Conservation (phyloP, 768 basidiomycete species). For the Lyophyllum semitale region DNA sequence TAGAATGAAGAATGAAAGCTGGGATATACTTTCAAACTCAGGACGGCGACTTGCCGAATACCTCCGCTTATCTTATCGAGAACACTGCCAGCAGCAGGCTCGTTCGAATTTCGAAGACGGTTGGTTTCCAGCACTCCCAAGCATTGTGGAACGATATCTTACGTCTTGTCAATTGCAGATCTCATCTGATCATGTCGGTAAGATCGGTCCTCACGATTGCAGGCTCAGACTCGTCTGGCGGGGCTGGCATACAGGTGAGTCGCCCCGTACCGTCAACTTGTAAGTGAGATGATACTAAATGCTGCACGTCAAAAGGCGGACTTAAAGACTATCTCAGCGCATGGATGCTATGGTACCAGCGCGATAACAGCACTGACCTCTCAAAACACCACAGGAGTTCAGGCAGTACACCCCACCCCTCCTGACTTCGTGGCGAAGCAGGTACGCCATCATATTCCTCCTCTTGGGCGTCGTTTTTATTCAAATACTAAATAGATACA, state of each 20-base stretch:
- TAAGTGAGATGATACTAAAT: not conserved
- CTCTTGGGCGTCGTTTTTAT: not conserved
- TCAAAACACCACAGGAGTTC: constrained; percentile 87
- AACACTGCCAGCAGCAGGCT: too few species aligned
- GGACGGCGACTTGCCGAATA: too few species aligned
- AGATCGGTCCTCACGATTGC: constrained; percentile 66
- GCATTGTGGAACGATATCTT: too few species aligned
- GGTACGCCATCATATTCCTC: constrained; percentile 37
- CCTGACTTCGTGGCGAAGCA: constrained; percentile 76
- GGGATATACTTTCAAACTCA: too few species aligned
- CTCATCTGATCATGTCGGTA: too few species aligned
- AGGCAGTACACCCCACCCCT: constrained; percentile 67
- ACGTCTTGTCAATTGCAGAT: too few species aligned
- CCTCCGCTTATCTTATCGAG: too few species aligned
- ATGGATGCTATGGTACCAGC: constrained; percentile 77
- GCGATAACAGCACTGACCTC: constrained; percentile 86
- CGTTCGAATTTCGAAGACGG: too few species aligned
- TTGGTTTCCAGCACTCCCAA: too few species aligned
- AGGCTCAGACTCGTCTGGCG: constrained; percentile 81
- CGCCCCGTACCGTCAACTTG: not conserved
- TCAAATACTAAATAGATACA: constrained; percentile 51
- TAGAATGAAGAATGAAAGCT: too few species aligned
- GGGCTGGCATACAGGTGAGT: constrained; percentile 87
- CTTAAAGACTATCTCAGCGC: constrained; percentile 80
- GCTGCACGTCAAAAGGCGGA: constrained; percentile 63